Percentiles rank a stretch among this genome's conserved stretches.
phyloP scores from a whole-genome alignment of 2,329 filamentous ascomycete genomes.

The Lecanoromycetidae sp. region DNA sequence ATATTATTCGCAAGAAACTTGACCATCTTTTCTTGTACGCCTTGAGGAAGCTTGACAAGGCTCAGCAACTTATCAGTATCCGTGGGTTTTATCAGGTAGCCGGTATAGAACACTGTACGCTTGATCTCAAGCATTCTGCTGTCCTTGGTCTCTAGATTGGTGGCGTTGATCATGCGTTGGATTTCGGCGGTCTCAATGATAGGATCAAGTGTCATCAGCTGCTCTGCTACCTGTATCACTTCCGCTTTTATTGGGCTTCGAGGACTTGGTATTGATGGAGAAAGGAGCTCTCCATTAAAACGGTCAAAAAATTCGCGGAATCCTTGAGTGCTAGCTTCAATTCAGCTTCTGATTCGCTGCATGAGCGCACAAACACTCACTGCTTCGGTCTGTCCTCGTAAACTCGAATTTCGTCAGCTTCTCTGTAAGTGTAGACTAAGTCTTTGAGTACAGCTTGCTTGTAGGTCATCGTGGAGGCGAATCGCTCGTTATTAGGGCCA shows the following conservation, averaged over 20 bases:
- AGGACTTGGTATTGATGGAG: constrained; percentile 27
- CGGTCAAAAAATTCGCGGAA: constrained; percentile 76
- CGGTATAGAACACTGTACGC: constrained; percentile 82
- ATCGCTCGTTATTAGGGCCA: constrained; percentile 66
- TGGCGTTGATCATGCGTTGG: constrained; percentile 76
- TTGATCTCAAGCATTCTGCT: constrained; percentile 54
- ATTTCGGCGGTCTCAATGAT: constrained; percentile 70
- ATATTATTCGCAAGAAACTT: constrained; percentile 82
- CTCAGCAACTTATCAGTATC: constrained; percentile 62
- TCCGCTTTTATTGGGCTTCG: constrained; percentile 60
- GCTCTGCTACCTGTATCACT: constrained; percentile 75
- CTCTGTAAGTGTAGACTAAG: constrained; percentile 72
- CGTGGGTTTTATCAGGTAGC: constrained; percentile 65
- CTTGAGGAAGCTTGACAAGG: constrained; percentile 50
- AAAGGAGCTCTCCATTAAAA: constrained; percentile 54
- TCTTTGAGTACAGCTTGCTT: constrained; percentile 75
- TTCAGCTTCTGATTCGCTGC: not conserved
- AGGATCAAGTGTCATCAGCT: constrained; percentile 60
- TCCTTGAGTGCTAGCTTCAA: constrained; percentile 47
- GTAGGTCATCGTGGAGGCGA: constrained; percentile 76
- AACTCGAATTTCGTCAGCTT: constrained; percentile 66
- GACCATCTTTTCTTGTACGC: constrained; percentile 56
- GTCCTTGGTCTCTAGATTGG: constrained; percentile 49
- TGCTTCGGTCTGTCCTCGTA: constrained; percentile 54
- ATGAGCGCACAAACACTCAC: constrained; percentile 26